Percentiles rank a stretch among this genome's conserved stretches.
Conservation (phyloP, 371 early-diverging fungal genomes). For the Mortierella sp. region DNA sequence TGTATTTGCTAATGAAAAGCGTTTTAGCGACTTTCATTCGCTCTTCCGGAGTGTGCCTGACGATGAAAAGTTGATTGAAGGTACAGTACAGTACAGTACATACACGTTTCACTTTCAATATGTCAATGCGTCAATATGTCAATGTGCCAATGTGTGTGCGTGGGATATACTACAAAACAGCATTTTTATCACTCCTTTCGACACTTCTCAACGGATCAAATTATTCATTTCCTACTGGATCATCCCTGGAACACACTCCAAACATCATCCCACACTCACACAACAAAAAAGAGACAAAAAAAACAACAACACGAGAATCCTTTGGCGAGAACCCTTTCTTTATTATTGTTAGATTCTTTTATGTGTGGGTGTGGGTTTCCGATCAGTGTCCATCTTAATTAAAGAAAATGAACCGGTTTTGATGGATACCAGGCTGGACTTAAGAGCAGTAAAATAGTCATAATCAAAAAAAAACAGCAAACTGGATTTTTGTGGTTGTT, state of each 20-base stretch:
- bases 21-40: slow-evolving; percentile 74
- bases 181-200: no score
- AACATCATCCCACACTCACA: no score
- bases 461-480: not conserved
- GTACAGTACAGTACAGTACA: slow-evolving; percentile 59
- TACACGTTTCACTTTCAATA: not conserved
- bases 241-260: no score
- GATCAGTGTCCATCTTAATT: no score
- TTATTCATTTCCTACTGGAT: no score
- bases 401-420: not conserved
- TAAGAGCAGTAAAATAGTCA: no score
- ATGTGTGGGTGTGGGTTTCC: no score
- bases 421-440: not conserved
- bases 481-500: no score
- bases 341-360: not conserved
- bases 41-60: slow-evolving; percentile 76
- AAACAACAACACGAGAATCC: not conserved
- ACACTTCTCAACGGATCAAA: no score
- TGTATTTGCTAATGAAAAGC: slow-evolving; percentile 63
- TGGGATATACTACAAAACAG: no score
- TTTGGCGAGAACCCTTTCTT: no score
- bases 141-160: not conserved
- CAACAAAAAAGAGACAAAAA: no score
- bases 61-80: slow-evolving; percentile 75
- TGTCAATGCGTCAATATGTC: not conserved